Percentiles rank a stretch among this genome's conserved stretches.
Conservation (phyloP, 768 basidiomycete genomes). For the Psilocybe cubensis region DNA sequence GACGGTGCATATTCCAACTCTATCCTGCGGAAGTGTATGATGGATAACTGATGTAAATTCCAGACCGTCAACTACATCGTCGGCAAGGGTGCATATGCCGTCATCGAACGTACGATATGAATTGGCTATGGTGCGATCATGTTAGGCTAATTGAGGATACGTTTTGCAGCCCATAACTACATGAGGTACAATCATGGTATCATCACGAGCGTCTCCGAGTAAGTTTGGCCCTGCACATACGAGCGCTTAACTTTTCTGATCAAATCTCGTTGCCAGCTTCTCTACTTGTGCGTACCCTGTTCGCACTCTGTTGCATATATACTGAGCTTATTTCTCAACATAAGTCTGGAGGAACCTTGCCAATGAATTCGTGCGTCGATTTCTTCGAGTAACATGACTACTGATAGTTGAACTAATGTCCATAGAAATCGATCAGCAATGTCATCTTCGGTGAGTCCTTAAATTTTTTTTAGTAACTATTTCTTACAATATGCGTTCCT, state of each 20-base stretch:
- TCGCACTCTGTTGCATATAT: neutral
- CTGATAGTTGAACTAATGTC: neutral
- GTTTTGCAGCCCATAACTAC: constrained; percentile 55
- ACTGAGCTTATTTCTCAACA: neutral
- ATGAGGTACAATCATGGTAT: constrained; percentile 59
- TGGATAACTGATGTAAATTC: neutral
- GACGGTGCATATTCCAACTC: constrained; percentile 33
- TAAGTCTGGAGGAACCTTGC: constrained; percentile 63
- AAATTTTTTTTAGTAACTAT: no score
- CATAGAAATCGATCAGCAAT: constrained; percentile 46
- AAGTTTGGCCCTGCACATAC: constrained; percentile 22
- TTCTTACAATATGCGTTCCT: no score
- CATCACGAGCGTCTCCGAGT: constrained; percentile 53
- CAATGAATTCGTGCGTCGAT: constrained; percentile 50
- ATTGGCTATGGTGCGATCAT: neutral
- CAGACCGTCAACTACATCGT: constrained; percentile 66
- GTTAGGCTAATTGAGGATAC: neutral
- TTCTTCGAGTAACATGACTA: no score
- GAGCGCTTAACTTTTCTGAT: neutral
- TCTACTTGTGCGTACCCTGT: neutral
- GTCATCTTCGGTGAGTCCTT: constrained; percentile 54
- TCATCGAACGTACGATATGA: constrained; percentile 52
- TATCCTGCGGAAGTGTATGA: neutral
- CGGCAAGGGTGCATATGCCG: constrained; percentile 56
- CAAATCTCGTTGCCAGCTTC: neutral